Base-by-base conservation (phyloP, 1,284 basidiomycete species). In the Ustilago vetiveriae region DNA sequence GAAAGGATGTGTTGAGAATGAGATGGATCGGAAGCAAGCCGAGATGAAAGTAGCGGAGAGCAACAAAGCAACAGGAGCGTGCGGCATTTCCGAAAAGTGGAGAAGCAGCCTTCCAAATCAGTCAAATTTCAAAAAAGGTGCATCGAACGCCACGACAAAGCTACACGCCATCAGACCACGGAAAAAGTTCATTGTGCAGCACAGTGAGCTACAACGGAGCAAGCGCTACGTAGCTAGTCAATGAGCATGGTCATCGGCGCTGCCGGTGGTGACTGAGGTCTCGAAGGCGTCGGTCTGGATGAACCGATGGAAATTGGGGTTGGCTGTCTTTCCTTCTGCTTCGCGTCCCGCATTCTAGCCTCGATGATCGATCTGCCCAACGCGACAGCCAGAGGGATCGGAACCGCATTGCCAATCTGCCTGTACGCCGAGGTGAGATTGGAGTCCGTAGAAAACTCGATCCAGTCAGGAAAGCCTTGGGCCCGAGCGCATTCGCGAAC, bases 401-500 rank as follows among this genome's bases (percentile, higher is more conserved):
- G 50, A 0, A 71, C 68, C 4, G 63, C 63, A 37, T 71, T 71
- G 6, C 68, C 68, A 11, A 71, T 71, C 58, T 71, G 63, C 13
- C 44, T 32, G 38, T 66, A 60, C 3, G 63, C 68, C 2, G 53
- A 65, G 3, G 10, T 16, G 2, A 71, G 37, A 19, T 51, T 60
- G 0, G 21, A 14, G 23, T 56, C 57, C 9, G 50, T 48, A 6
- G 24, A 21, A 17, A 71, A 71, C 6, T 47, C 39, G 19, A 71
- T 47, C 50, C 52, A 56, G 38, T 71, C 68, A 4, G 68, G 68
- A 11, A 71, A 54, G 32, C 62, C 62, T 43, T 66, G 63, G 2
- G 67, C 62, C 9, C 67, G 38, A 5, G 62, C 67, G 30, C 63
- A 65, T 26, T 71, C 67, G 33, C 67, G 48, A 7, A 66, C 62